Base-by-base conservation (phyloP, 352 stramenopile species). In the Pilasporangium apinafurcum region DNA sequence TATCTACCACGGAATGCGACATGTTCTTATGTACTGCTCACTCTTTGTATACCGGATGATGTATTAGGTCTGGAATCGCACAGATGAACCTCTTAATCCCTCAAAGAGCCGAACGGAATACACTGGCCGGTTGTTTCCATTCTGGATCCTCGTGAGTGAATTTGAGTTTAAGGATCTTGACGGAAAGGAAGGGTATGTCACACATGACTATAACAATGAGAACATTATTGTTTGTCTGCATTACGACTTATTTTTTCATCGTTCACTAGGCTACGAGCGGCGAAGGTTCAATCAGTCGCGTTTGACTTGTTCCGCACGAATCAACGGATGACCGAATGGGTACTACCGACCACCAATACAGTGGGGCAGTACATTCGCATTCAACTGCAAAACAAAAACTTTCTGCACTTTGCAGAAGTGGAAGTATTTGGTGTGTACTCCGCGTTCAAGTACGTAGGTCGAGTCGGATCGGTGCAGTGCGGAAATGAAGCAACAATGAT, bases 341-440 rank as follows among this genome's bases (percentile, higher is more conserved):
- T 80, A 13, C 62, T 96, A 33, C 91, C 92, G 0, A 79, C 75
- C 0, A 65, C 76, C 16, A 86, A 93, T 47, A 95, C 77, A 12
- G 50, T 90, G 5, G 89, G 82, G 4, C 68, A 93, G 57, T 86
- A 71, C 40, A 44, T 86, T 4, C 71, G 77, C n/a, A 61, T 98
- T 9, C 92, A 98, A 51, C 51, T 97, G 4, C 80, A 96, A 54
- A 68, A 54, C 30, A 89, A 68, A 37, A 86, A 90, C 47, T 96
- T 95, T 44, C 56, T 98, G 40, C 87, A 96, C 56, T 64, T 98
- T 40, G 86, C 86, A 20, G 58, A 91, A 53, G 56, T 97, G 14
- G 76, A 98, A 53, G 87, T 98, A 8, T 96, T 96, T 52, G 92
- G 90, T 10, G 86, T 91, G 5, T 90, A 86, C 60, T 86, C 85